Evolutionary conservation across 257 asterid genomes (phyloP).

Genomic region (Apocynum venetum): DNA sequence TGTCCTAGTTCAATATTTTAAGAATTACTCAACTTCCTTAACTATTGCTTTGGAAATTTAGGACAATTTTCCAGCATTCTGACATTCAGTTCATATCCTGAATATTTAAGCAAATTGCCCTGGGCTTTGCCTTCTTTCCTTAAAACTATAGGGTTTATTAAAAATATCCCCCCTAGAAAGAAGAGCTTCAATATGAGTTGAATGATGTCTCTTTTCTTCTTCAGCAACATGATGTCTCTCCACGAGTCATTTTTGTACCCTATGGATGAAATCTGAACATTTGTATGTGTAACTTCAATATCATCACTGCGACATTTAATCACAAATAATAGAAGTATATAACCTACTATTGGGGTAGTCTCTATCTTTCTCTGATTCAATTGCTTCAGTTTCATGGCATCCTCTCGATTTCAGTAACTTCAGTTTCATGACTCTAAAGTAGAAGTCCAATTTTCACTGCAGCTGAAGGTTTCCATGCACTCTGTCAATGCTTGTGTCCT

Average conservation of each 20-base stretch:
- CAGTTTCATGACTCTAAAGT: neutral
- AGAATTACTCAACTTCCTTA: neutral
- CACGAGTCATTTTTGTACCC: neutral
- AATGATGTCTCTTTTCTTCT: neutral
- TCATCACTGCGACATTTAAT: neutral
- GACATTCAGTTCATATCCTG: neutral
- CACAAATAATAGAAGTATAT: neutral
- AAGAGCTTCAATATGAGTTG: neutral
- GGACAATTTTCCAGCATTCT: neutral
- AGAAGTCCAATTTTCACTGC: constrained; percentile 19
- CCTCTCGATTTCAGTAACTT: too few species aligned
- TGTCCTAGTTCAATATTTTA: neutral
- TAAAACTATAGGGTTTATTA: neutral
- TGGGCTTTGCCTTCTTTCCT: neutral
- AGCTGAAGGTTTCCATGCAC: constrained; percentile 66
- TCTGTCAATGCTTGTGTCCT: constrained; percentile 63
- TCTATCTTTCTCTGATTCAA: neutral
- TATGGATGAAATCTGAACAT: neutral
- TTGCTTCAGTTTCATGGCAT: neutral
- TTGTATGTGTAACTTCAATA: neutral
- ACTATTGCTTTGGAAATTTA: neutral
- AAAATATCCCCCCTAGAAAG: neutral
- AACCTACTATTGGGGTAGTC: neutral
- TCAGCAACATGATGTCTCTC: neutral
- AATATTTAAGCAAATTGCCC: neutral